Base-by-base conservation (phyloP, 805 yeast species). In the Saccharomycopsis schoenii region DNA sequence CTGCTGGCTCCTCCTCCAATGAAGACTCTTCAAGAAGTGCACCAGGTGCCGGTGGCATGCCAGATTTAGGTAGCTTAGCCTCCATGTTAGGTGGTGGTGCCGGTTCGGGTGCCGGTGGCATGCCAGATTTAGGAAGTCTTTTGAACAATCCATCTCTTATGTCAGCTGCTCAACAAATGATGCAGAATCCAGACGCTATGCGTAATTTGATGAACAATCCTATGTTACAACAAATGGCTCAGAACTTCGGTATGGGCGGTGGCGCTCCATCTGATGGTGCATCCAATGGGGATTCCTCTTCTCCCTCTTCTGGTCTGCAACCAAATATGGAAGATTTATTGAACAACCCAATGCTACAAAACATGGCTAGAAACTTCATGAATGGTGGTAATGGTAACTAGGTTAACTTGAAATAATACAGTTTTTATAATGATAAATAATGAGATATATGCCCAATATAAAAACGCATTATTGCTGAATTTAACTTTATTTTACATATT, bases 81-180 rank as follows among this genome's bases (percentile, higher is more conserved):
- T 70, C 73, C 17, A 77, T 86, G 84, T 77, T 87, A 64, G 52
- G 52, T 37, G 89, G 89, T 47, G 73, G 76, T 57, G 34, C 34
- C 34, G 34, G 34, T 29, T 3, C 34, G 6, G 83, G 82, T 60
- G 81, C 82, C 41, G 93, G 92, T 52, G 92, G 91, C 24, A 81
- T 84, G 77, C 85, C 89, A 67, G 79, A 82, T 66, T 76, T 90
- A 61, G 77, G 83, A 56, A 82, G 84, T 37, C 72, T 92, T 76
- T 80, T 92, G 85, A 84, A 81, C 73, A 91, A 92, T 74, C 99
- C 99, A n/a, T 93, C 86, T 73, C 73, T 93, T 64, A 86, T 86
- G 86, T 88, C 86, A 73, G 91, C 91, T 72, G 96, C 96, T 54
- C 92, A 88, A 73, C 81, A 82, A 69, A 78, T 90, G 83, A 89